phyloP scores from a whole-genome alignment of 495 filamentous ascomycete species.

The Lineolata rhizophorae region DNA sequence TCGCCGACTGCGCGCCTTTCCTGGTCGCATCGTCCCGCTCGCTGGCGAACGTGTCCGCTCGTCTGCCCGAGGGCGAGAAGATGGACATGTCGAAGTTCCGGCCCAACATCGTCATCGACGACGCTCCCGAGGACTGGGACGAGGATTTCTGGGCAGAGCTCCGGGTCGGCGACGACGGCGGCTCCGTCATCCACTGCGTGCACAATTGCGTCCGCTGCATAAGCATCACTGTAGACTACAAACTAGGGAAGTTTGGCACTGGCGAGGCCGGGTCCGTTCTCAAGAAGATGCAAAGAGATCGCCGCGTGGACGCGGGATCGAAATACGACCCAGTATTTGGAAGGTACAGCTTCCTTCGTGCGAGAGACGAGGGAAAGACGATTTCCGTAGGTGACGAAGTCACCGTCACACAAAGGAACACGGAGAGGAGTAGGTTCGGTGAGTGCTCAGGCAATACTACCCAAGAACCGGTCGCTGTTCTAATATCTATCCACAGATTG shows the following conservation, averaged over 20 bases:
- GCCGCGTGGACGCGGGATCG: slow-evolving; percentile 50
- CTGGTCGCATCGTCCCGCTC: slow-evolving; percentile 52
- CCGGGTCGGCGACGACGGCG: slow-evolving; percentile 11
- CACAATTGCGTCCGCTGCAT: slow-evolving; percentile 65
- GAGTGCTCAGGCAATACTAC: slow-evolving; percentile 22
- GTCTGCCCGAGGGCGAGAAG: slow-evolving; percentile 29
- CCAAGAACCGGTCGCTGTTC: too few species aligned
- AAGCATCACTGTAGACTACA: slow-evolving; percentile 67
- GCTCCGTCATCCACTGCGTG: slow-evolving; percentile 29
- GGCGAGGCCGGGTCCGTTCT: slow-evolving; percentile 44
- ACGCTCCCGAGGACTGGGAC: slow-evolving; percentile 37
- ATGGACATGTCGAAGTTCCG: slow-evolving; percentile 67
- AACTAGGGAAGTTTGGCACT: slow-evolving; percentile 40
- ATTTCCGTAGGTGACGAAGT: slow-evolving; percentile 55
- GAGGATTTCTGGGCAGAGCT: slow-evolving; percentile 77
- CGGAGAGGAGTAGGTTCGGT: slow-evolving; percentile 40
- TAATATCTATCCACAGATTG: too few species aligned
- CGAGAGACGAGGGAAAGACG: slow-evolving; percentile 11
- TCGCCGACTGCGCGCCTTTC: slow-evolving; percentile 62
- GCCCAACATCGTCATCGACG: slow-evolving; percentile 60
- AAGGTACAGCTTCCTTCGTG: slow-evolving; percentile 46
- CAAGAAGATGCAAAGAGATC: slow-evolving; percentile 57
- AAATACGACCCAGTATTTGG: slow-evolving; percentile 72
- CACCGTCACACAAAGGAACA: slow-evolving; percentile 30
- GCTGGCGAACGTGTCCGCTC: slow-evolving; percentile 36